A percentile compares a stretch with the other conserved stretches of the same genome.
Conservation (phyloP, 129 eudicot genomes). For the Scalesia atractyloides region DNA sequence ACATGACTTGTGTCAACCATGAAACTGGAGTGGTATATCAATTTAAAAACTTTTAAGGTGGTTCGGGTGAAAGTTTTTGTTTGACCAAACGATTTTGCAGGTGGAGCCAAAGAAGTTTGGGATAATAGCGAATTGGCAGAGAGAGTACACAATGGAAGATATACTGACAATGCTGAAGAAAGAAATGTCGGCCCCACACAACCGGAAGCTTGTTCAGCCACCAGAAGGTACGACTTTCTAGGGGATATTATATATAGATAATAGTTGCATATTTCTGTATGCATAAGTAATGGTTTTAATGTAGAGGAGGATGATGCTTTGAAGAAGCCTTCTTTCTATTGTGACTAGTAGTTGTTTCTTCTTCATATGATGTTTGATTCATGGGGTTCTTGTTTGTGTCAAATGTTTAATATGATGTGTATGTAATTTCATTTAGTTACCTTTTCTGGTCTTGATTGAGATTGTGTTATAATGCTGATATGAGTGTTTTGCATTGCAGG, state of each 20-base stretch:
- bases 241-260: slow-evolving; percentile 12
- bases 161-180: slow-evolving; percentile 60
- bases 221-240: slow-evolving; percentile 75
- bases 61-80: not conserved
- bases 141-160: slow-evolving; percentile 76
- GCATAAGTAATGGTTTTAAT: slow-evolving; percentile 37
- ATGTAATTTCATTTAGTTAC: slow-evolving; percentile 14
- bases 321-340: slow-evolving; percentile 24
- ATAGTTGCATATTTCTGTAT: slow-evolving; percentile 25
- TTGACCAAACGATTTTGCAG: slow-evolving; percentile 31
- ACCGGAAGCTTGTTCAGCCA: slow-evolving; percentile 78
- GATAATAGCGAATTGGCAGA: slow-evolving; percentile 65
- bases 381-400: slow-evolving; percentile 44
- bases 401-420: slow-evolving; percentile 25
- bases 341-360: slow-evolving; percentile 30
- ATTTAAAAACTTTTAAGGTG: not conserved
- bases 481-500: not conserved
- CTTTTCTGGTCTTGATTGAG: not conserved
- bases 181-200: slow-evolving; percentile 69
- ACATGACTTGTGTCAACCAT: slow-evolving; percentile 85
- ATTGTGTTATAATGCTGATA: not conserved
- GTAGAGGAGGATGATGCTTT: slow-evolving; percentile 27
- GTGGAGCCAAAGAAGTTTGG: slow-evolving; percentile 74
- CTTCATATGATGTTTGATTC: slow-evolving; percentile 38
- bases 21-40: slow-evolving; percentile 79